Percentiles rank a stretch among this genome's conserved stretches.
phyloP scores from a whole-genome alignment of 345 rosid genomes.

The Arabis hirsuta region DNA sequence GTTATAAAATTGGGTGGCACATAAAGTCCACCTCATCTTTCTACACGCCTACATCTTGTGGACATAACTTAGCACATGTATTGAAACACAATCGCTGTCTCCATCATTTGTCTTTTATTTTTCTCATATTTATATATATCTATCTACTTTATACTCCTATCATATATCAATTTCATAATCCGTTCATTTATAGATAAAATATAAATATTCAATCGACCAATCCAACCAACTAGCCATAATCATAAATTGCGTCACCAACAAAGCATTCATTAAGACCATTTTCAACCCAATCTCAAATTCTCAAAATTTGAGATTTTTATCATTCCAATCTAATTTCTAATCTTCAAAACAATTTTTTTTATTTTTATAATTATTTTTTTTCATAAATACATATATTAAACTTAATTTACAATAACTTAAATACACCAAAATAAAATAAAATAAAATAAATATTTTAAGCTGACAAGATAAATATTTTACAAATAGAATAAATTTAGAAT shows the following conservation, averaged over 20 bases:
- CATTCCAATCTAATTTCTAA: too few species aligned
- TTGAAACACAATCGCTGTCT: slow-evolving; percentile 38
- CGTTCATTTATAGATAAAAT: neutral
- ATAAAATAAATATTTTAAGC: too few species aligned
- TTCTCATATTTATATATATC: slow-evolving; percentile 2
- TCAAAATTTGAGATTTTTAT: too few species aligned
- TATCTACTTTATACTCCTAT: neutral
- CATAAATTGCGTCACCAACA: slow-evolving; percentile 35
- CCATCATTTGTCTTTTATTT: slow-evolving; percentile 29
- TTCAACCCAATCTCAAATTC: too few species aligned
- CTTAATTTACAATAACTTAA: too few species aligned
- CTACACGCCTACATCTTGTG: slow-evolving; percentile 38
- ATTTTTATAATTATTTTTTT: too few species aligned
- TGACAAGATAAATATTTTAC: too few species aligned
- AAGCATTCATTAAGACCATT: slow-evolving; percentile 44
- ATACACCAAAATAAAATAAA: too few species aligned
- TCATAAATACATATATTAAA: too few species aligned
- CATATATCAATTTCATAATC: neutral
- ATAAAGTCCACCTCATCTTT: slow-evolving; percentile 48
- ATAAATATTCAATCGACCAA: slow-evolving; percentile 1
- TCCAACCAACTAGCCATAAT: slow-evolving; percentile 27
- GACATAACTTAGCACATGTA: slow-evolving; percentile 43
- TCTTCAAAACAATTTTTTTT: too few species aligned
- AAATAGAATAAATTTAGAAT: too few species aligned
- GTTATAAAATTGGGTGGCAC: slow-evolving; percentile 40